Evolutionary conservation across 441 rosid species (phyloP), one percentile per base, ranked within the genome.

Genomic region (Corymbia calophylla): DNA sequence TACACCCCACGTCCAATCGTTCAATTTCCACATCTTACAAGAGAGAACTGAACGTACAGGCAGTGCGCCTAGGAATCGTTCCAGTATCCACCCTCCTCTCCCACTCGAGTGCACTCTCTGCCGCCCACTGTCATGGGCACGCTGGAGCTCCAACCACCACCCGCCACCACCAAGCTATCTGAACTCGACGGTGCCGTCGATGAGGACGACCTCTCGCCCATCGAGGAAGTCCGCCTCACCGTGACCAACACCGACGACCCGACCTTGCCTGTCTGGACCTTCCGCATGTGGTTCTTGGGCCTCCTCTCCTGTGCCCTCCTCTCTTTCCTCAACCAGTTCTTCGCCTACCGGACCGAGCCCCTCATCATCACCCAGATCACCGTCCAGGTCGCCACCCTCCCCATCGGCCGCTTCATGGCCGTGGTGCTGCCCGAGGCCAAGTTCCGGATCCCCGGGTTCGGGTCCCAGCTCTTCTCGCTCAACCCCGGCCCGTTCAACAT

Each of bases 261-360:
- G 1, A 91, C 94, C 44, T 94, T 94, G 39, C 97, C 99, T 8
- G 97, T 96, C 53, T 96, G 99, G 97, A 96, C 99, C 25, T 97
- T 96, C 90, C 92, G 99, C 90, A 96, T 97, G 98, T 97, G 98
- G 99, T 91, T 94, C 91, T 86, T 97, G 86, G 98, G 99, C 48
- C 87, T 97, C 10, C 9, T 95, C 10, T 95, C 98, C 5, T 97
- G 99, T 62, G 91, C 92, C 7, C 94, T 96, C 51, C 95, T 97
- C 32, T 95, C 98, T 3, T 96, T 97, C 90, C 93, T 97, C 21
- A 97, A 96, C 95, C 98, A 95, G 53, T 96, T 97, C 95, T 94
- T 97, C 87, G 64, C 97, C 55, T 97, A 94, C 97, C 91, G 98
- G 55, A 95, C 98, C 3, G 98, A 97, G 93, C 96, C 99, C 17